These are phyloP conservation scores for Colletotrichum cuscutae DNA, from an alignment of 2,329 filamentous ascomycete species.

Conservation along the genomic window DNA sequence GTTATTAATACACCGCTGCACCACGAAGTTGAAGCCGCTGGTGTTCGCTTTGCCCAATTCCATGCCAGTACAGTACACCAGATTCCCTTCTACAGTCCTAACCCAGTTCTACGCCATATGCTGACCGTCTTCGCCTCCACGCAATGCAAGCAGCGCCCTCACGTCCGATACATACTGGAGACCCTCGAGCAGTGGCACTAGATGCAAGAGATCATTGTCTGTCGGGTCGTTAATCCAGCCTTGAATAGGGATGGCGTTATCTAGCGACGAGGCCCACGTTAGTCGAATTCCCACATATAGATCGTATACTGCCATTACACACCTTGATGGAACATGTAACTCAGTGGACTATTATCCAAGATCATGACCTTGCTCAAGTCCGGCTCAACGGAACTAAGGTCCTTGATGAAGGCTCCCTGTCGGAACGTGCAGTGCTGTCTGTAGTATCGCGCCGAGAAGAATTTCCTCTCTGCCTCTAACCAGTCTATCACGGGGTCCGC, in stretches of 20 bases:
- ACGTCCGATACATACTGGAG: slow-evolving; percentile 98
- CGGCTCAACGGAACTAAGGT: slow-evolving; percentile 93
- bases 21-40: slow-evolving; percentile 28
- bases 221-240: slow-evolving; percentile 99
- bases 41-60: slow-evolving; percentile 17
- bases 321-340: slow-evolving; percentile 99
- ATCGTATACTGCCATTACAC: slow-evolving; percentile 44
- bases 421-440: slow-evolving; percentile 96
- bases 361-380: slow-evolving; percentile 99
- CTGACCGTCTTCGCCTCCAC: slow-evolving; percentile 83
- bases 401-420: slow-evolving; percentile 98
- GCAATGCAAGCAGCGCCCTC: slow-evolving; percentile 85
- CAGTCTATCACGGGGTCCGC: slow-evolving; percentile 99
- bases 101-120: slow-evolving; percentile 55
- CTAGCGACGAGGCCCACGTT: slow-evolving; percentile 57
- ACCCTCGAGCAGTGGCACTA: slow-evolving; percentile 92
- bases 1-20: slow-evolving; percentile 33
- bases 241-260: slow-evolving; percentile 98
- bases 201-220: slow-evolving; percentile 92
- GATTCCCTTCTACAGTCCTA: slow-evolving; percentile 19
- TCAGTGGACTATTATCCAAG: slow-evolving; percentile 96
- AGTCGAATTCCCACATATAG: background rate
- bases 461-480: slow-evolving; percentile 96
- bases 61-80: slow-evolving; percentile 35
- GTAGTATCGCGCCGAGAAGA: slow-evolving; percentile 93